Evolutionary conservation across 768 basidiomycete species (phyloP).

Genomic region (Hydnum rufescens): DNA sequence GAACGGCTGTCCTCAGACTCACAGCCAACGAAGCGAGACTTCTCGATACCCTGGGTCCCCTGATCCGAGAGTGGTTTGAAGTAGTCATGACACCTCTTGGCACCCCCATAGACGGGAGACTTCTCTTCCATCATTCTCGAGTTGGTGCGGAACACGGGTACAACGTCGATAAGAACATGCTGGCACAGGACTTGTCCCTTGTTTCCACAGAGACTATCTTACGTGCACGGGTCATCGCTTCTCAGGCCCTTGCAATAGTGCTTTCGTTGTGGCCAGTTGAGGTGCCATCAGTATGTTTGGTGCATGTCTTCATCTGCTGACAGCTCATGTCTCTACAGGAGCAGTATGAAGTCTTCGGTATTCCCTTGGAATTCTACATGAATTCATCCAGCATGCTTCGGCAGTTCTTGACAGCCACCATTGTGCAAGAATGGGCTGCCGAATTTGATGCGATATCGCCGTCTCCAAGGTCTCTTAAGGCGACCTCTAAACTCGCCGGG

Average conservation of each 20-base stretch:
- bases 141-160: slow-evolving; percentile 34
- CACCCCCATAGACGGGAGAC: slow-evolving; percentile 42
- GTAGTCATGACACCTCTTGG: slow-evolving; percentile 83
- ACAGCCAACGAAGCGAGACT: neutral
- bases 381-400: slow-evolving; percentile 84
- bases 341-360: slow-evolving; percentile 45
- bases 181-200: slow-evolving; percentile 73
- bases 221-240: slow-evolving; percentile 58
- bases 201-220: slow-evolving; percentile 57
- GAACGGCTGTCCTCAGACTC: slow-evolving; percentile 20
- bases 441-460: slow-evolving; percentile 19
- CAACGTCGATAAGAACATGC: slow-evolving; percentile 92
- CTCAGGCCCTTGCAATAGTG: slow-evolving; percentile 54
- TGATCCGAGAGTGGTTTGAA: slow-evolving; percentile 51
- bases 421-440: slow-evolving; percentile 83
- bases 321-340: slow-evolving; percentile 14
- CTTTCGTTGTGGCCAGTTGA: slow-evolving; percentile 45
- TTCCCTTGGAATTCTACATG: slow-evolving; percentile 59
- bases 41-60: neutral
- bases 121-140: slow-evolving; percentile 47
- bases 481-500: slow-evolving; percentile 28
- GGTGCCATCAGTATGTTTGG: too few species aligned
- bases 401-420: slow-evolving; percentile 62
- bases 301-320: too few species aligned
- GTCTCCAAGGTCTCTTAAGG: neutral